Evolutionary conservation across 768 basidiomycete species (phyloP), one percentile per base, ranked within the genome.

Genomic region (Pleurotus platypus): DNA sequence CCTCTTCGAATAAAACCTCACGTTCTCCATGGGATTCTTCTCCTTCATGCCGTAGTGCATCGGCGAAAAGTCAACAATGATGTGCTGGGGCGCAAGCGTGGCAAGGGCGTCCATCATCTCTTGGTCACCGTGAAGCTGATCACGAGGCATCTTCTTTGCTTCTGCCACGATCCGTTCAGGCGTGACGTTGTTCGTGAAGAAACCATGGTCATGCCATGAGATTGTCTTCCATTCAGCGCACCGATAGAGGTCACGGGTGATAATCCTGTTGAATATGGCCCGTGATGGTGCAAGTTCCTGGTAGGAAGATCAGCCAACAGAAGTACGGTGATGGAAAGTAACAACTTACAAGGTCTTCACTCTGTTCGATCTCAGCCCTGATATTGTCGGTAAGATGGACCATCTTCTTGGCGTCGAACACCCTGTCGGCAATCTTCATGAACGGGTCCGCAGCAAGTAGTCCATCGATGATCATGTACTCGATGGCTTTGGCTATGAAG

Each of bases 401-500:
- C 57, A 81, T 92, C 55, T 76, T 73, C 55, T 80, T 72, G 0
- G 90, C 85, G 15, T 89, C 67, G 24, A 77, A 67, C 13, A 92
- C 77, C 4, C 73, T 71, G 1, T 76, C 67, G 0, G 87, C 83
- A 48, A 93, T 79, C 45, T 83, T 75, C 66, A 92, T 67, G 57
- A 78, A 57, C 0, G 83, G 79, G 38, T 94, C 88, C 0, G 92
- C 92, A 0, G 72, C 70, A 0, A 86, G 70, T 3, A 94, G 76
- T 0, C 80, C 89, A 61, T 93, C 91, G 12, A 90, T 77, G n/a
- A 93, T 74, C 92, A 93, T 93, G 63, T 86, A 82, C 67, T 92
- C 92, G 50, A 92, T 86, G 0, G 89, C 84, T 61, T 81, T 87
- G 2, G 89, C 90, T 89, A 65, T 43, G n/a, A 20, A 46, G 37